Percentiles rank a stretch among this genome's conserved stretches.
These are phyloP conservation scores for Xylaria acuta DNA, from an alignment of 495 filamentous ascomycete genomes.

Conservation along the genomic window DNA sequence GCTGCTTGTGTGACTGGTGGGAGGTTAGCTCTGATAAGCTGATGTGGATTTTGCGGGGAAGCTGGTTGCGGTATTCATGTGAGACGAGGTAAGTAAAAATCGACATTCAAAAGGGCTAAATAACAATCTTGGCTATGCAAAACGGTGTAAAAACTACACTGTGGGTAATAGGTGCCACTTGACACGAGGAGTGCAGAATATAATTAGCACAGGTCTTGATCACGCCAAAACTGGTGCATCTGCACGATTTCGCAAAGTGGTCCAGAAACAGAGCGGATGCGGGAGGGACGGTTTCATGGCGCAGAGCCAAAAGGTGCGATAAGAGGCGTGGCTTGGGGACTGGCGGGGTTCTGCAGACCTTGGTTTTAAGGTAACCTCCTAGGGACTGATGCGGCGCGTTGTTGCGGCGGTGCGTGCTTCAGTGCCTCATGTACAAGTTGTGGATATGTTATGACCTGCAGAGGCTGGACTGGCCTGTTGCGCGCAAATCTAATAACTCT, in stretches of 20 bases:
- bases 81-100: constrained; percentile 34
- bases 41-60: constrained; percentile 38
- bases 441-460: constrained; percentile 20
- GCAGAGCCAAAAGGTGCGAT: constrained; percentile 10
- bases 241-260: constrained; percentile 37
- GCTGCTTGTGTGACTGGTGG: constrained; percentile 20
- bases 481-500: constrained; percentile 18
- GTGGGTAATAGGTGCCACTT: constrained; percentile 15
- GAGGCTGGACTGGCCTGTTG: constrained; percentile 11
- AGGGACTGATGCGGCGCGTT: constrained; percentile 19
- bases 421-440: constrained; percentile 15
- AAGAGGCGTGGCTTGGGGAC: constrained; percentile 36
- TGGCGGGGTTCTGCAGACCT: constrained; percentile 43
- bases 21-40: constrained; percentile 44
- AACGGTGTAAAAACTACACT: not conserved
- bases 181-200: constrained; percentile 10
- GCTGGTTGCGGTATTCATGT: constrained; percentile 35
- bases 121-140: not conserved
- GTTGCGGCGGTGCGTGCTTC: constrained; percentile 10
- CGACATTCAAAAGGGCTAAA: constrained; percentile 29
- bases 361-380: constrained; percentile 1
- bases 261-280: constrained; percentile 33
- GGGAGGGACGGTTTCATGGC: constrained; percentile 30
- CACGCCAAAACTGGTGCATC: constrained; percentile 38
- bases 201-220: constrained; percentile 36